phyloP scores from a whole-genome alignment of 169 alveolate genomes.

The Cryptosporidium tyzzeri region DNA sequence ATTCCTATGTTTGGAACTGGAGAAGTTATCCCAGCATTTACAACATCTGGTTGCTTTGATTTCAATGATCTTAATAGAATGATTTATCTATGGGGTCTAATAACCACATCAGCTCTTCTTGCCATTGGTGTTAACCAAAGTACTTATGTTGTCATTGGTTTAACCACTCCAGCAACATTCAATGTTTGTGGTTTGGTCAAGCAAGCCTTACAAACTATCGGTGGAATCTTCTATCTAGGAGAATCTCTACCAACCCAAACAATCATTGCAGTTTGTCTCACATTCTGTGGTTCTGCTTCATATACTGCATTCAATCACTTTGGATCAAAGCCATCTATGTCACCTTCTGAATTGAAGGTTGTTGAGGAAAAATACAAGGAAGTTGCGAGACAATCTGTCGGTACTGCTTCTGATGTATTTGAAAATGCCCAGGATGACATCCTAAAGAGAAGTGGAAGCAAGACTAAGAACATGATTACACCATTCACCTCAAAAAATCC shows the following conservation, averaged over 20 bases:
- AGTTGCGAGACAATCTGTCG: slow-evolving; percentile 67
- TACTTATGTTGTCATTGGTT: slow-evolving; percentile 70
- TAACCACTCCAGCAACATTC: slow-evolving; percentile 74
- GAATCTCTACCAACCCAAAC: slow-evolving; percentile 47
- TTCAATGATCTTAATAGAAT: slow-evolving; percentile 8
- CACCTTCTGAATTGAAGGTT: slow-evolving; percentile 47
- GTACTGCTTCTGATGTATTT: slow-evolving; percentile 73
- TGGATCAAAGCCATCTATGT: slow-evolving; percentile 54
- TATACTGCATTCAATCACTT: slow-evolving; percentile 71
- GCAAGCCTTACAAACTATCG: slow-evolving; percentile 67
- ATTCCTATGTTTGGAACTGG: slow-evolving; percentile 76
- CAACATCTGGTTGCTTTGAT: slow-evolving; percentile 70
- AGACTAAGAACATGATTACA: slow-evolving; percentile 12
- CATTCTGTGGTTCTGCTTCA: slow-evolving; percentile 76
- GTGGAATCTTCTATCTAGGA: slow-evolving; percentile 55
- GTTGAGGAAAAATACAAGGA: slow-evolving; percentile 69
- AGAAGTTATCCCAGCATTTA: slow-evolving; percentile 70
- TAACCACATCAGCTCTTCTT: slow-evolving; percentile 52
- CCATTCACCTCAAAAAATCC: slow-evolving; percentile 16
- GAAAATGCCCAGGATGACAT: slow-evolving; percentile 71
- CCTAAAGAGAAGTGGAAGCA: slow-evolving; percentile 24
- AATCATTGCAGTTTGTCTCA: slow-evolving; percentile 61
- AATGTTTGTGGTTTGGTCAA: slow-evolving; percentile 73
- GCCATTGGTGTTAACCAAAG: slow-evolving; percentile 75
- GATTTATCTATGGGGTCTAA: slow-evolving; percentile 65